Percentiles rank a stretch among this genome's conserved stretches.
Conservation (phyloP, 1,139 yeast genomes). For the Pichia sp. region DNA sequence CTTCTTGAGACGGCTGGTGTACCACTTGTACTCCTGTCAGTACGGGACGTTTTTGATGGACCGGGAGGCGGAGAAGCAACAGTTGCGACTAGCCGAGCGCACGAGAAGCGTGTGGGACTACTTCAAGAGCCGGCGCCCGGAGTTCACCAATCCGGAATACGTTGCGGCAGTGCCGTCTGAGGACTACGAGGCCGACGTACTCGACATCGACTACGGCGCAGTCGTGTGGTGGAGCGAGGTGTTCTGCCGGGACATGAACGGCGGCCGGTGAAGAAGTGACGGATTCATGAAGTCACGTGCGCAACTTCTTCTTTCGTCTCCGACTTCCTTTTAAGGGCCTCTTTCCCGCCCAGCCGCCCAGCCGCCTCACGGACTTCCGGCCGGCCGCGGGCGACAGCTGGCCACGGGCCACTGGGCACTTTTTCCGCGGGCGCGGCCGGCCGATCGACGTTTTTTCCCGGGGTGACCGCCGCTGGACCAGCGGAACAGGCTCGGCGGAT, state of each 20-base stretch:
- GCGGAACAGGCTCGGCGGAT: slow-evolving; percentile 8
- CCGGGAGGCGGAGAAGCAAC: slow-evolving; percentile 58
- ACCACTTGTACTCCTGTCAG: slow-evolving; percentile 90
- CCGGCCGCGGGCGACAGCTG: too few relatives aligned
- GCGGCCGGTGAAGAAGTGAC: neutral
- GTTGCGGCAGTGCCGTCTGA: neutral
- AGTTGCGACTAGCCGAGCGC: slow-evolving; percentile 37
- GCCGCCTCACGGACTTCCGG: too few relatives aligned
- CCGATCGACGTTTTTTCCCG: too few relatives aligned
- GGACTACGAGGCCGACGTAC: slow-evolving; percentile 7
- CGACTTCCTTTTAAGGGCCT: too few relatives aligned
- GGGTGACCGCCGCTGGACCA: too few relatives aligned
- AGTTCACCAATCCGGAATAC: slow-evolving; percentile 57
- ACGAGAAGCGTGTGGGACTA: slow-evolving; percentile 94
- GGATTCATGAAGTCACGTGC: slow-evolving; percentile 4
- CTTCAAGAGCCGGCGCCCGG: slow-evolving; percentile 69
- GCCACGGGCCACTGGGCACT: too few relatives aligned
- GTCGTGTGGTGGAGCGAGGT: slow-evolving; percentile 35
- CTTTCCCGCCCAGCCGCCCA: too few relatives aligned
- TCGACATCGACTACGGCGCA: slow-evolving; percentile 30
- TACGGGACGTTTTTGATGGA: slow-evolving; percentile 86
- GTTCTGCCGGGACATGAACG: slow-evolving; percentile 49
- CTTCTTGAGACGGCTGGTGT: slow-evolving; percentile 73
- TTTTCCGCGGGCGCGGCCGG: too few relatives aligned
- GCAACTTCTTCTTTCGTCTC: too few relatives aligned